A percentile compares a stretch with the other conserved stretches of the same genome.
These are phyloP conservation scores for Penicillium freii DNA, from an alignment of 2,329 filamentous ascomycete genomes.

Conservation along the genomic window DNA sequence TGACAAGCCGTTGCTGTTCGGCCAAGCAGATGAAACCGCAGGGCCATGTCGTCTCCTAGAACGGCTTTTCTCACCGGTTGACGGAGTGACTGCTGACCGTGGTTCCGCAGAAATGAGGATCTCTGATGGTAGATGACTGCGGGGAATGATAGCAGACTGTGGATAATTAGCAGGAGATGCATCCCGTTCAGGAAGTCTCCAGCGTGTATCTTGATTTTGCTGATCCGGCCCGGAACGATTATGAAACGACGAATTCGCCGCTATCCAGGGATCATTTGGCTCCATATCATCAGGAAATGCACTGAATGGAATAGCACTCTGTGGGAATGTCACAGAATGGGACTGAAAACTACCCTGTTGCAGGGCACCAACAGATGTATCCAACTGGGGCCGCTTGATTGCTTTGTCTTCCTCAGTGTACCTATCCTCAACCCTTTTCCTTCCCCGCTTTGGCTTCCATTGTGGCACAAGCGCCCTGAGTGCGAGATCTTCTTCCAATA, in stretches of 20 bases:
- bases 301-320: constrained; percentile 52
- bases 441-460: constrained; percentile 60
- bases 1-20: constrained; percentile 60
- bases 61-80: constrained; percentile 45
- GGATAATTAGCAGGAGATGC: constrained; percentile 70
- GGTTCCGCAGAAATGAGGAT: constrained; percentile 53
- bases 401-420: constrained; percentile 54
- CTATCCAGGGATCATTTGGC: constrained; percentile 40
- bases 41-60: constrained; percentile 68
- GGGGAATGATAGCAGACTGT: constrained; percentile 72
- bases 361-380: constrained; percentile 50
- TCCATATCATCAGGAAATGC: constrained; percentile 58
- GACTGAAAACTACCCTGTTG: constrained; percentile 44
- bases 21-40: constrained; percentile 89
- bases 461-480: constrained; percentile 80
- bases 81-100: constrained; percentile 70
- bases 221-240: constrained; percentile 33
- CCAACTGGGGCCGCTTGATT: constrained; percentile 62
- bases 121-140: constrained; percentile 35
- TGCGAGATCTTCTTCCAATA: constrained; percentile 83
- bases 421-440: constrained; percentile 62
- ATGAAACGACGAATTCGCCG: constrained; percentile 43
- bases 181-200: constrained; percentile 53
- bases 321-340: constrained; percentile 50
- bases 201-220: constrained; percentile 40